A percentile compares a stretch with the other conserved stretches of the same genome.
phyloP scores from a whole-genome alignment of 352 stramenopile genomes.

The Pseudoperonospora humuli region DNA sequence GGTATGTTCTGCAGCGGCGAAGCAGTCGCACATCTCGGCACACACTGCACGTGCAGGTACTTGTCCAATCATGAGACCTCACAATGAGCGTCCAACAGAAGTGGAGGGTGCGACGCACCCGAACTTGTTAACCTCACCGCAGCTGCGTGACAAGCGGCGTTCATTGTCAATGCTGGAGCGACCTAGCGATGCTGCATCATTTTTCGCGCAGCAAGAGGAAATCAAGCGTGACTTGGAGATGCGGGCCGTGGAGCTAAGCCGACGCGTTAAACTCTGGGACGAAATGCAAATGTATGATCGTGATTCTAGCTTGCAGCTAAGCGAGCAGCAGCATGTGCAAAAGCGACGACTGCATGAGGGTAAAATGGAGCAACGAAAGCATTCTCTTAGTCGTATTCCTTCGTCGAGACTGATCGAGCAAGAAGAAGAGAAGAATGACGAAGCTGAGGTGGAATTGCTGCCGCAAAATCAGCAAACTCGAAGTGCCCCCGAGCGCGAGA shows the following conservation, averaged over 20 bases:
- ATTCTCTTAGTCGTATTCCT: constrained; percentile 8
- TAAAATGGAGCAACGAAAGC: constrained; percentile 5
- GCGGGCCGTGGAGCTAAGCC: constrained; percentile 22
- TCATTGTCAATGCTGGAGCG: constrained; percentile 23
- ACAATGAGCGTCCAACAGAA: constrained; percentile 12
- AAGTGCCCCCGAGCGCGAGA: constrained; percentile 13
- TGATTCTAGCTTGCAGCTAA: constrained; percentile 17
- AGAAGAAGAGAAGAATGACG: constrained; percentile 23
- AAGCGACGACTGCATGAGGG: constrained; percentile 5
- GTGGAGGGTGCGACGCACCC: constrained; percentile 23
- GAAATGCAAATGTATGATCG: constrained; percentile 28
- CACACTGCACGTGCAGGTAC: constrained; percentile 19
- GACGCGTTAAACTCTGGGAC: constrained; percentile 25
- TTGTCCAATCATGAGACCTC: constrained; percentile 4
- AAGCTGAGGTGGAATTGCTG: constrained; percentile 13
- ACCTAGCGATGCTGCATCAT: constrained; percentile 13
- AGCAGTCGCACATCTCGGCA: constrained; percentile 41
- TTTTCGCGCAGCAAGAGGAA: constrained; percentile 28
- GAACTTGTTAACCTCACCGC: constrained; percentile 8
- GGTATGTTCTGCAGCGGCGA: constrained; percentile 66
- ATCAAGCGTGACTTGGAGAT: constrained; percentile 27
- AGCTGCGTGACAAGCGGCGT: constrained; percentile 7
- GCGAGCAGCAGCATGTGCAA: constrained; percentile 6
- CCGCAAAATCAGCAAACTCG: constrained; percentile 9
- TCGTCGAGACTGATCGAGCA: constrained; percentile 15